A percentile compares a stretch with the other conserved stretches of the same genome.
Conservation (phyloP, 192 early-diverging fungal species). For the Entomortierella chlamydospora region DNA sequence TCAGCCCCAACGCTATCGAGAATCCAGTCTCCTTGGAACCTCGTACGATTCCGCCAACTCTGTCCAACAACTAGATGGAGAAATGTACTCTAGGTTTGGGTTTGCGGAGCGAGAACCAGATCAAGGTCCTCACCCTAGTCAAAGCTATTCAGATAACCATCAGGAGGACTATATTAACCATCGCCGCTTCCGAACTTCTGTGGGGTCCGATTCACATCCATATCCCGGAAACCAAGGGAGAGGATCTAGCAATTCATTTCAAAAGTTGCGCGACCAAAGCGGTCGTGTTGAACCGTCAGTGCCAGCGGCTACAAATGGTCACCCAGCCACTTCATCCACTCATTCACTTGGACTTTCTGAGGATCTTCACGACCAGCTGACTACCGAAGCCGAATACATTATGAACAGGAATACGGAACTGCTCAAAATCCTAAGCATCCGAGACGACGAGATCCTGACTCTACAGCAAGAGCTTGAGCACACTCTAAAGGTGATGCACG, state of each 20-base stretch:
- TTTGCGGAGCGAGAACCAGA: conserved; percentile 25
- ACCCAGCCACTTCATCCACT: conserved; percentile 17
- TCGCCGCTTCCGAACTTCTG: conserved; percentile 8
- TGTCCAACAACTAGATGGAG: conserved; percentile 26
- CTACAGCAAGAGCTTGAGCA: conserved; percentile 49
- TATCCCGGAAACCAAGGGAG: conserved; percentile 14
- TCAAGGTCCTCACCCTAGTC: conserved; percentile 17
- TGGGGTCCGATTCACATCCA: conserved; percentile 10
- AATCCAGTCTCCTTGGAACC: conserved; percentile 31
- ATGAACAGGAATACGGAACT: conserved; percentile 53
- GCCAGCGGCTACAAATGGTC: conserved; percentile 2
- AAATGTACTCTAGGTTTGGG: conserved; percentile 17
- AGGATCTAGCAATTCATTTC: conserved; percentile 1
- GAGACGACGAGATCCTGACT: conserved; percentile 49
- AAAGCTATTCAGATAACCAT: conserved; percentile 14
- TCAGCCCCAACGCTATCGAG: conserved; percentile 14
- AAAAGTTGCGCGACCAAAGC: conserved; percentile 10
- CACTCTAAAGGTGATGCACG: conserved; percentile 52
- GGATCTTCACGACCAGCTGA: conserved; percentile 46
- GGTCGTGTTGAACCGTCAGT: conserved; percentile 3
- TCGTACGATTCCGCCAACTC: conserved; percentile 43
- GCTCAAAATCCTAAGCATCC: conserved; percentile 41
- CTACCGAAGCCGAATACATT: conserved; percentile 52
- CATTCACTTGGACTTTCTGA: conserved; percentile 38
- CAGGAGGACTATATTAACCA: conserved; percentile 4